Percentiles rank a stretch among this genome's conserved stretches.
These are phyloP conservation scores for Kuraishia piskuri DNA, from an alignment of 805 yeast species.

Conservation along the genomic window DNA sequence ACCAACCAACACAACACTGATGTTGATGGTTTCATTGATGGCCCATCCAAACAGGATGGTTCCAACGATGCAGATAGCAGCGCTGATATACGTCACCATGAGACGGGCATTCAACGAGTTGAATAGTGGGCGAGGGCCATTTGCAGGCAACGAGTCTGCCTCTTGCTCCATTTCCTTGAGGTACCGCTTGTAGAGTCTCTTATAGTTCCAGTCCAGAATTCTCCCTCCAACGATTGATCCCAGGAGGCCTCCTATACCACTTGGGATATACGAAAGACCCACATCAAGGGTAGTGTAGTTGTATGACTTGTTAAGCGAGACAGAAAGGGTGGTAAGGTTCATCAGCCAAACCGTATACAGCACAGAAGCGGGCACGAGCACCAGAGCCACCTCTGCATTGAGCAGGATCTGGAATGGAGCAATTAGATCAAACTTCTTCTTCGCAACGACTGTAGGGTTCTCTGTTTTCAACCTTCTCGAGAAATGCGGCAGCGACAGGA, in stretches of 20 bases:
- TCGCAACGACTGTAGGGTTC: conserved; percentile 3
- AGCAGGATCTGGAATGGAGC: conserved; percentile 35
- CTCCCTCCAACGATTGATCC: conserved; percentile 58
- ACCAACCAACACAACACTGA: conserved; percentile 50
- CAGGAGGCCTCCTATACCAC: conserved; percentile 56
- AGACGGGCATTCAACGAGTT: conserved; percentile 50
- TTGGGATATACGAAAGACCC: conserved; percentile 68
- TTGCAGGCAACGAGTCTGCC: background rate
- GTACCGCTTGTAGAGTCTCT: background rate
- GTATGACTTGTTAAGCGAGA: conserved; percentile 41
- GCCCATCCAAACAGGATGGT: conserved; percentile 69
- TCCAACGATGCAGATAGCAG: conserved; percentile 26
- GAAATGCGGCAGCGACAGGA: background rate
- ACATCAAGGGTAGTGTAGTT: conserved; percentile 43
- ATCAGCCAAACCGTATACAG: conserved; percentile 67
- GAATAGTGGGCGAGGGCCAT: conserved; percentile 28
- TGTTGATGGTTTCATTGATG: conserved; percentile 33
- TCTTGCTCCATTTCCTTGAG: background rate
- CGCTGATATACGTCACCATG: conserved; percentile 33
- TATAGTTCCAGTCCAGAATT: conserved; percentile 43
- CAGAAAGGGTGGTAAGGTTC: conserved; percentile 56
- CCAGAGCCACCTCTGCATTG: conserved; percentile 34
- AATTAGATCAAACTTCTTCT: conserved; percentile 16
- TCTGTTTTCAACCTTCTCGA: background rate
- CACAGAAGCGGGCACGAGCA: conserved; percentile 50